phyloP scores from a whole-genome alignment of 2,329 filamentous ascomycete species.

The Acrodontium crateriforme region DNA sequence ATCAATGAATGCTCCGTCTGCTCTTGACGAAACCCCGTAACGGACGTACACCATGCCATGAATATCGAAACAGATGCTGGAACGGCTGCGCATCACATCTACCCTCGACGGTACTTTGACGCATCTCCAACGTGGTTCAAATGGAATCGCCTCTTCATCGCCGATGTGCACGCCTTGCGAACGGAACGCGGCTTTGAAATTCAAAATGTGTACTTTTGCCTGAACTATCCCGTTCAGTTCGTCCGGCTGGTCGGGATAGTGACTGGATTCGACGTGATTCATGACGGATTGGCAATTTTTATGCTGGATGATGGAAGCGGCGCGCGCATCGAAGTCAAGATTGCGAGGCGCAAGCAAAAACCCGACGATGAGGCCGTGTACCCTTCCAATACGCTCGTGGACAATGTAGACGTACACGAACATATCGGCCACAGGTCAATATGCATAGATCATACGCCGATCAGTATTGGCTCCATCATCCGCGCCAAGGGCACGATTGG shows the following conservation, averaged over 20 bases:
- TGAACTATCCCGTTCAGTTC: slow-evolving; percentile 39
- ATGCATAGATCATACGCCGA: slow-evolving; percentile 18
- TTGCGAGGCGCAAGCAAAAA: slow-evolving; percentile 23
- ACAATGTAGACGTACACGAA: slow-evolving; percentile 26
- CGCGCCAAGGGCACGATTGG: slow-evolving; percentile 45
- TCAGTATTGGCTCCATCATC: slow-evolving; percentile 37
- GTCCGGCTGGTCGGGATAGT: slow-evolving; percentile 32
- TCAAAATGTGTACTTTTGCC: slow-evolving; percentile 41
- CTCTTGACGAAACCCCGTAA: too few species aligned
- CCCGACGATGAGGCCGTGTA: slow-evolving; percentile 20
- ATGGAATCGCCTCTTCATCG: slow-evolving; percentile 48
- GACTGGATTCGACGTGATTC: slow-evolving; percentile 26
- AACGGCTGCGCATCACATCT: too few species aligned
- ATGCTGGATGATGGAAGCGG: slow-evolving; percentile 50
- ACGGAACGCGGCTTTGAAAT: slow-evolving; percentile 38
- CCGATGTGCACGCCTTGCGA: slow-evolving; percentile 40
- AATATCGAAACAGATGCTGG: too few species aligned
- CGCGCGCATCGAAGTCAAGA: slow-evolving; percentile 41
- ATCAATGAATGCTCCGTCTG: too few species aligned
- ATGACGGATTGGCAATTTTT: slow-evolving; percentile 30
- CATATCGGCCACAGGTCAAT: slow-evolving; percentile 31
- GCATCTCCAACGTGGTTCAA: slow-evolving; percentile 46
- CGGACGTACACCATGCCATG: too few species aligned
- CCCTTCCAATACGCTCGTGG: slow-evolving; percentile 23
- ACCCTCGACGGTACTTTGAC: slow-evolving; percentile 46